Evolutionary conservation across 202 grass and related monocot species (phyloP).

Genomic region (Carex arenaria): DNA sequence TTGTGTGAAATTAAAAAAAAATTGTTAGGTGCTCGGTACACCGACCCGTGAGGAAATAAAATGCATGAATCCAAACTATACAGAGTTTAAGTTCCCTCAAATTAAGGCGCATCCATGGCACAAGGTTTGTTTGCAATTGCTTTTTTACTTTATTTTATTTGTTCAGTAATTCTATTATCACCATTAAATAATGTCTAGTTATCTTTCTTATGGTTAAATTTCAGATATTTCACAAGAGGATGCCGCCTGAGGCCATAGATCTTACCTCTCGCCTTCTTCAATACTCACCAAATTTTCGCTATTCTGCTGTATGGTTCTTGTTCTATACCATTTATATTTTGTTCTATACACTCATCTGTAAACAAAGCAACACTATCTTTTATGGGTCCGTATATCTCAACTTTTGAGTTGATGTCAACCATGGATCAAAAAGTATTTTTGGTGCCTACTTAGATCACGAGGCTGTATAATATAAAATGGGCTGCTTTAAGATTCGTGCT

Average conservation of each 20-base stretch:
- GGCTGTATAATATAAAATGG: too few species aligned
- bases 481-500: too few species aligned
- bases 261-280: constrained; percentile 72
- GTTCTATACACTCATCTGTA: neutral
- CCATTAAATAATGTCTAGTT: neutral
- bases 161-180: neutral
- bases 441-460: too few species aligned
- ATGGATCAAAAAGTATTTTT: too few species aligned
- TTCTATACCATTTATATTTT: constrained; percentile 17
- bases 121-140: constrained; percentile 46
- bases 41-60: constrained; percentile 92
- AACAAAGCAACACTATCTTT: constrained; percentile 6
- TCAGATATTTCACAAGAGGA: constrained; percentile 83
- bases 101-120: constrained; percentile 97
- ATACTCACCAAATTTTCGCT: constrained; percentile 75
- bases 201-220: constrained; percentile 9
- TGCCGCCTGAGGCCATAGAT: constrained; percentile 91
- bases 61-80: constrained; percentile 97
- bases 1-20: too few species aligned
- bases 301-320: constrained; percentile 64
- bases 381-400: neutral
- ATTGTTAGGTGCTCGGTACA: constrained; percentile 67
- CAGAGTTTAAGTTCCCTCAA: constrained; percentile 84
- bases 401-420: too few species aligned
- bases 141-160: constrained; percentile 15